phyloP scores from a whole-genome alignment of 1,139 yeast genomes.

The Tardiomyces blankii region DNA sequence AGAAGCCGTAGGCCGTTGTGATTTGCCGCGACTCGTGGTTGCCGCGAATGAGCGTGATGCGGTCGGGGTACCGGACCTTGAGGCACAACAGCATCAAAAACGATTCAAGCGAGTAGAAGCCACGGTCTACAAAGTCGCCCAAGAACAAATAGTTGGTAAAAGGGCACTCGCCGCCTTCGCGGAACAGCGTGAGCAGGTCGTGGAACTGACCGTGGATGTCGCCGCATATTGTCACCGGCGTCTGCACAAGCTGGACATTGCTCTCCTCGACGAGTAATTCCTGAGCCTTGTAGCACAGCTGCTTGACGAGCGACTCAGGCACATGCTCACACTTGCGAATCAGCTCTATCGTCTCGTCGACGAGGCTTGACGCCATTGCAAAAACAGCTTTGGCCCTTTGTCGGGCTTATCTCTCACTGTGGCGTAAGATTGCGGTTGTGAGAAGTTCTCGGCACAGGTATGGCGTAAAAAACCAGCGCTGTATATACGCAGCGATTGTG shows the following conservation, averaged over 20 bases:
- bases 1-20: conserved; percentile 96
- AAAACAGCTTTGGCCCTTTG: too few relatives aligned
- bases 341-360: conserved; percentile 37
- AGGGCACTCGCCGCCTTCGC: conserved; percentile 80
- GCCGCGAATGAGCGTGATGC: conserved; percentile 87
- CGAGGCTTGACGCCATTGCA: conserved; percentile 9
- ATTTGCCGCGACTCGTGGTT: conserved; percentile 96
- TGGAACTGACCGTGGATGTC: conserved; percentile 97
- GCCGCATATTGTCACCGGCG: conserved; percentile 95
- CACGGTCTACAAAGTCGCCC: conserved; percentile 89
- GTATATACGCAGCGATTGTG: too few relatives aligned
- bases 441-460: too few relatives aligned
- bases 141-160: conserved; percentile 62
- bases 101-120: conserved; percentile 87
- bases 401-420: too few relatives aligned
- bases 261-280: conserved; percentile 84
- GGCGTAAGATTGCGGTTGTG: too few relatives aligned
- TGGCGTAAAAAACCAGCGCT: too few relatives aligned
- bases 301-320: conserved; percentile 70
- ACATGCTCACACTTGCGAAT: conserved; percentile 69
- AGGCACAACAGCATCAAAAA: conserved; percentile 61
- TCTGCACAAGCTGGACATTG: conserved; percentile 88
- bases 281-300: conserved; percentile 76
- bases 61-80: conserved; percentile 89
- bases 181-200: conserved; percentile 74